Percentiles rank a stretch among this genome's conserved stretches.
phyloP scores from a whole-genome alignment of 805 yeast genomes.

The Candida gorgasii region DNA sequence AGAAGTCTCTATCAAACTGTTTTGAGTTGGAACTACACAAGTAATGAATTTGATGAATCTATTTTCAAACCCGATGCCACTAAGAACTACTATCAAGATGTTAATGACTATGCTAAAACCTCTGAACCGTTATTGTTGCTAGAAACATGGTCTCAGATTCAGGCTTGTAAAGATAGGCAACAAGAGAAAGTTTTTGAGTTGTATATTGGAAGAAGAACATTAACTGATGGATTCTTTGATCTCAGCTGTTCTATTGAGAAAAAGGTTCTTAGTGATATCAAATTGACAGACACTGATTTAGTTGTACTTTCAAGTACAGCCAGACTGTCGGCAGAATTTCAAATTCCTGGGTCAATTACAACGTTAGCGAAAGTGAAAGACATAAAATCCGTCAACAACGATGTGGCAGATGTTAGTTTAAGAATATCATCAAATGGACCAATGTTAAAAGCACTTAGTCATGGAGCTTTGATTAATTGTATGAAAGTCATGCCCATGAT shows the following conservation, averaged over 20 bases:
- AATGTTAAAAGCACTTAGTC: conserved; percentile 56
- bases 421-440: conserved; percentile 59
- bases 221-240: conserved; percentile 85
- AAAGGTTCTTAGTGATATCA: conserved; percentile 48
- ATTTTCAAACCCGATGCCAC: conserved; percentile 25
- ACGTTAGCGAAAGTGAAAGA: conserved; percentile 83
- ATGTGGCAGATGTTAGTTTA: conserved; percentile 72
- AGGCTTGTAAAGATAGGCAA: conserved; percentile 65
- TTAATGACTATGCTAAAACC: conserved; percentile 63
- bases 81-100: conserved; percentile 56
- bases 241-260: conserved; percentile 73
- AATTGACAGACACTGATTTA: conserved; percentile 74
- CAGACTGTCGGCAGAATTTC: conserved; percentile 24
- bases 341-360: conserved; percentile 38
- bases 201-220: conserved; percentile 74
- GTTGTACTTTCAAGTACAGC: conserved; percentile 37
- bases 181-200: conserved; percentile 63
- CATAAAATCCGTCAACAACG: conserved; percentile 62
- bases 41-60: conserved; percentile 54
- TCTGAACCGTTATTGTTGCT: conserved; percentile 81
- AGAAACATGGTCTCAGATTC: conserved; percentile 93
- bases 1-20: conserved; percentile 71
- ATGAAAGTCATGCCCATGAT: conserved; percentile 83
- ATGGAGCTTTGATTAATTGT: conserved; percentile 63
- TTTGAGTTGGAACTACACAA: conserved; percentile 75